Conservation (phyloP, 352 stramenopile species). For the Phytopythium vexans region DNA sequence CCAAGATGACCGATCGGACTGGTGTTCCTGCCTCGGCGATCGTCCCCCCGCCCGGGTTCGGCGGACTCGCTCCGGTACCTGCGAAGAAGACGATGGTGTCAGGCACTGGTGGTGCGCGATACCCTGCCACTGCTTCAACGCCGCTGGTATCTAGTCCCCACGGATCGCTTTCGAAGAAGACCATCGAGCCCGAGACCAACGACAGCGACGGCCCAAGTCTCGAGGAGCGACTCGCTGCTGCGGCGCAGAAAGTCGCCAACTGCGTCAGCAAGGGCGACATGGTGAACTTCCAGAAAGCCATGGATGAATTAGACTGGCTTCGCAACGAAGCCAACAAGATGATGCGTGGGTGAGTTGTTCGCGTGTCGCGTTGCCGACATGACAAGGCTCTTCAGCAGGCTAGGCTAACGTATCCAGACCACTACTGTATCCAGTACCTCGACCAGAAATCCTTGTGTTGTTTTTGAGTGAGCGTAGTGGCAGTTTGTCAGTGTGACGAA, state of each 20-base stretch:
- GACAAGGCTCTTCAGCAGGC: no score
- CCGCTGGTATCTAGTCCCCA: slow-evolving; percentile 1
- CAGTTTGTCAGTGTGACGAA: no score
- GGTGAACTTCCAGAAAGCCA: slow-evolving; percentile 75
- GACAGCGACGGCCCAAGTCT: slow-evolving; percentile 23
- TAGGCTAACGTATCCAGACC: no score
- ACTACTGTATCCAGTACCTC: no score
- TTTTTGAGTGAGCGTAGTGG: no score
- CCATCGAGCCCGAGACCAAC: slow-evolving; percentile 5
- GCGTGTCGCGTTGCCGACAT: neutral
- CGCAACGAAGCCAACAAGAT: slow-evolving; percentile 76
- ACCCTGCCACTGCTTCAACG: slow-evolving; percentile 1
- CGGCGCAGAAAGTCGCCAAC: slow-evolving; percentile 66
- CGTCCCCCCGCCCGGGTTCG: slow-evolving; percentile 47
- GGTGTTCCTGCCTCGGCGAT: slow-evolving; percentile 10
- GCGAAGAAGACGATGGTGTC: slow-evolving; percentile 45
- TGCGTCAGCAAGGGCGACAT: slow-evolving; percentile 80
- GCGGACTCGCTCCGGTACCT: slow-evolving; percentile 25
- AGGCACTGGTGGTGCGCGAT: slow-evolving; percentile 37
- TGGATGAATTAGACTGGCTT: slow-evolving; percentile 77
- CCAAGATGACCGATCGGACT: slow-evolving; percentile 44
- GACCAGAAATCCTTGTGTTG: no score
- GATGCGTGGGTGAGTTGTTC: slow-evolving; percentile 51
- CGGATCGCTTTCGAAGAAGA: slow-evolving; percentile 22
- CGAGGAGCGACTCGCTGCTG: slow-evolving; percentile 63